Percentiles rank a stretch among this genome's conserved stretches.
These are phyloP conservation scores for Fusarium sp. DNA, from an alignment of 2,329 filamentous ascomycete species.

Conservation along the genomic window DNA sequence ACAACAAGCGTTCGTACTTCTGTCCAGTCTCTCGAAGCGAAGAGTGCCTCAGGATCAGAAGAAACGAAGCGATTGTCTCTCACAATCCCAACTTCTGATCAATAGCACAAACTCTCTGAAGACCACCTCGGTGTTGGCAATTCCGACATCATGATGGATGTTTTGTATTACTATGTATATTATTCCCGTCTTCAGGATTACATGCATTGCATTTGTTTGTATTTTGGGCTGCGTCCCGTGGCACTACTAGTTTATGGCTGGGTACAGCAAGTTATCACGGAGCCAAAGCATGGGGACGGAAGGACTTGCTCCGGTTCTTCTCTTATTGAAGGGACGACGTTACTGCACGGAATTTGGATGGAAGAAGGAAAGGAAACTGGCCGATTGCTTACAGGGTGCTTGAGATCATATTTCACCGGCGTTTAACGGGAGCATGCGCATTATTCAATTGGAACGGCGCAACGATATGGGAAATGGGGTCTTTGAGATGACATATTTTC, in stretches of 20 bases:
- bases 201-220: slow-evolving; percentile 14
- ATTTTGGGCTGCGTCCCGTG: slow-evolving; percentile 16
- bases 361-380: slow-evolving; percentile 12
- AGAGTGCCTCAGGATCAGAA: slow-evolving; percentile 40
- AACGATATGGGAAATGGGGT: slow-evolving; percentile 25
- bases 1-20: slow-evolving; percentile 43
- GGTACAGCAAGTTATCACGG: slow-evolving; percentile 6
- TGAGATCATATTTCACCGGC: slow-evolving; percentile 19
- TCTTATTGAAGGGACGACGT: slow-evolving; percentile 18
- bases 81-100: slow-evolving; percentile 42
- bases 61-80: slow-evolving; percentile 46
- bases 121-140: neutral
- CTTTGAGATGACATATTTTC: slow-evolving; percentile 26
- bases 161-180: slow-evolving; percentile 43
- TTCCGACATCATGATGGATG: neutral
- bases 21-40: slow-evolving; percentile 44
- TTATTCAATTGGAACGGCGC: slow-evolving; percentile 32
- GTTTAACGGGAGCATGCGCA: slow-evolving; percentile 33
- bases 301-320: slow-evolving; percentile 4
- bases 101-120: slow-evolving; percentile 13
- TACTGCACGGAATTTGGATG: slow-evolving; percentile 21
- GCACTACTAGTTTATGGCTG: neutral
- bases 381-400: slow-evolving; percentile 5
- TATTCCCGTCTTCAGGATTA: slow-evolving; percentile 32
- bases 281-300: neutral